These are phyloP conservation scores for Hypoxylon sp. DNA, from an alignment of 2,329 filamentous ascomycete species.

Conservation along the genomic window DNA sequence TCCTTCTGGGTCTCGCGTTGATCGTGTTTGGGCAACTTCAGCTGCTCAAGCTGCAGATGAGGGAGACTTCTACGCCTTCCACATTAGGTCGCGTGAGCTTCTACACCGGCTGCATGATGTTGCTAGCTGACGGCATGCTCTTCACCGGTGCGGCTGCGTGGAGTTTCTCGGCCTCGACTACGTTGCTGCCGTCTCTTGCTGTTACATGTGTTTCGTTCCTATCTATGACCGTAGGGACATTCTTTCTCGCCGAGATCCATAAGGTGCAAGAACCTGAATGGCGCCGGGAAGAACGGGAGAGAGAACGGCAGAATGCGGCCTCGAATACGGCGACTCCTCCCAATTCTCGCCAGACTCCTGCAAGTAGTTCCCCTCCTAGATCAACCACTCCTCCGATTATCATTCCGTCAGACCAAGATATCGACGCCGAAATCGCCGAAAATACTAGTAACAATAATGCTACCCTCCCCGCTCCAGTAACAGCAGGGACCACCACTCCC, in stretches of 20 bases:
- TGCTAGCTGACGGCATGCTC: conserved; percentile 73
- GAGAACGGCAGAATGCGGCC: conserved; percentile 51
- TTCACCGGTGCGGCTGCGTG: conserved; percentile 70
- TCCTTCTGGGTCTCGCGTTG: conserved; percentile 69
- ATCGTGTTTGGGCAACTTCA: conserved; percentile 74
- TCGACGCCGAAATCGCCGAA: conserved; percentile 72
- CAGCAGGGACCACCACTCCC: conserved; percentile 51
- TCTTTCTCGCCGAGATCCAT: conserved; percentile 72
- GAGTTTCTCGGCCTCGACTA: conserved; percentile 69
- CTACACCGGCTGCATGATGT: conserved; percentile 72
- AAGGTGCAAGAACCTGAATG: conserved; percentile 72
- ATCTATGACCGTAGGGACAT: conserved; percentile 69
- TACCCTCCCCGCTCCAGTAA: conserved; percentile 51
- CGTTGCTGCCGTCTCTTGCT: conserved; percentile 70
- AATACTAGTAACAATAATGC: conserved; percentile 47
- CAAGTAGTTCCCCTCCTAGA: conserved; percentile 45
- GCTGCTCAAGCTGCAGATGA: conserved; percentile 75
- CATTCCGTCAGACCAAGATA: conserved; percentile 74
- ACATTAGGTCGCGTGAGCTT: conserved; percentile 77
- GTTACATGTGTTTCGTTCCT: conserved; percentile 69
- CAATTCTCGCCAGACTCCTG: conserved; percentile 44
- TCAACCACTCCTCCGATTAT: conserved; percentile 65
- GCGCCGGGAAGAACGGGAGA: conserved; percentile 59
- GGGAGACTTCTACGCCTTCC: conserved; percentile 76
- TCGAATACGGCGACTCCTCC: conserved; percentile 46